phyloP scores from a whole-genome alignment of 2,329 filamentous ascomycete species.

The Nigrograna mackinnonii region DNA sequence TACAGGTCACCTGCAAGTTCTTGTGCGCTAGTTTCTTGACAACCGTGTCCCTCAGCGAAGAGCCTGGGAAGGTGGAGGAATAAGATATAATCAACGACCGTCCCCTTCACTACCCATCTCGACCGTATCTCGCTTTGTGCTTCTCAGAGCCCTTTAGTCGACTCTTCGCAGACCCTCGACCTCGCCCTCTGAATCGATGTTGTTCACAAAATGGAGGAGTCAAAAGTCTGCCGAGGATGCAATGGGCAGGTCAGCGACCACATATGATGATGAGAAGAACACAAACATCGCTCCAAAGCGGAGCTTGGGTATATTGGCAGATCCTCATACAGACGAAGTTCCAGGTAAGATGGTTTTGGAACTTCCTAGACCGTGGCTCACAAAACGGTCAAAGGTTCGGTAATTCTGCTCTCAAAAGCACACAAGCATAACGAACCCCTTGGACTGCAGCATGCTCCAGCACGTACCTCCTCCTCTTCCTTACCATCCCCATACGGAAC shows the following conservation, averaged over 20 bases:
- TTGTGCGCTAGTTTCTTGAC: no score
- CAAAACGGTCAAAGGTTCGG: conserved; percentile 52
- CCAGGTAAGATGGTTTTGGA: conserved; percentile 62
- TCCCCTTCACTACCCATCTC: no score
- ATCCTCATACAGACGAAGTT: conserved; percentile 80
- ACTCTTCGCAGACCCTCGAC: no score
- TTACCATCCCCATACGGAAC: conserved; percentile 34
- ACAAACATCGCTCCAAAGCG: conserved; percentile 42
- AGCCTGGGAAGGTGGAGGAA: no score
- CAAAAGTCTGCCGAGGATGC: not conserved
- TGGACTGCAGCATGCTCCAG: conserved; percentile 65
- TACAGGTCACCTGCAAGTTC: no score
- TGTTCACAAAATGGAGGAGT: not conserved
- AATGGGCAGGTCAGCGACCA: not conserved
- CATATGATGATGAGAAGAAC: conserved; percentile 4
- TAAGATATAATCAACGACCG: no score
- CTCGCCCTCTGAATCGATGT: no score
- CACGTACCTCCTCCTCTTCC: conserved; percentile 58
- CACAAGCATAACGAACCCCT: conserved; percentile 65
- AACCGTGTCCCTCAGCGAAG: no score
- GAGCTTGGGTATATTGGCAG: conserved; percentile 81
- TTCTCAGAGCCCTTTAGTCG: no score
- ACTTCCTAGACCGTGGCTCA: not conserved
- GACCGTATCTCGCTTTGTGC: no score
- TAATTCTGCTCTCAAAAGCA: conserved; percentile 60